Base-by-base conservation (phyloP, 2,329 filamentous ascomycete species). In the Aspergillus hiratsukae region DNA sequence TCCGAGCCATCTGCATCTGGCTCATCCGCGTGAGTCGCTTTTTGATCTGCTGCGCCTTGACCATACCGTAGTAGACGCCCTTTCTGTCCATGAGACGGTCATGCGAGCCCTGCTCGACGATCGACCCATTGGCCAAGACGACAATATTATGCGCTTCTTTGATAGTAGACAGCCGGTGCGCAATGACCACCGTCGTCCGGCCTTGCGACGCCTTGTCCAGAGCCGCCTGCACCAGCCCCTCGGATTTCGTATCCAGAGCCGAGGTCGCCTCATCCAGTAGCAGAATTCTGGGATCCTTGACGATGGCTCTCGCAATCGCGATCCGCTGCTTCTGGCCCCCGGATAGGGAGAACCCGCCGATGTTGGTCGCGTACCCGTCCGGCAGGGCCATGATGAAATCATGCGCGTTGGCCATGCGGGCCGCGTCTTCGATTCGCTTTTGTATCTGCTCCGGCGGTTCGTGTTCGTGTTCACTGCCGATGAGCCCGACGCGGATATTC, bases 251-350 rank as follows among this genome's bases (percentile, higher is more conserved):
- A 67, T 97, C 92, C 0, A 97, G 81, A 6, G 90, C 90, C 27
- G 88, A 92, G 0, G 92, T 97, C 4, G 92, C 92, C 72, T 97
- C 92, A 61, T 97, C 92, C 3, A 97, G 85, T 0, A 97, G 82
- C 1, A 97, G 80, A 66, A 97, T 84, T 76, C 91, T 93, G 0
- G 91, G 91, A 64, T 96, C 88, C 14, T 87, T 91, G 29, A 96
- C 89, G 54, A 96, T 83, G 31, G 91, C 91, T 65, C 90, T 81
- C 5, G 91, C 90, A 72, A 96, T 96, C 7, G 91, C 31, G 31
- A 37, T 37, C 5, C 31, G 14, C 31, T 37, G 31, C 1, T 37
- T 37, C 14, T 37, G 31, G 2, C 31, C 31, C 2, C 31, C 31
- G 14, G 31, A 37, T 0, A 37, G 14, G 2, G 31, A 37, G 31